Percentiles rank a stretch among this genome's conserved stretches.
Evolutionary conservation across 345 rosid genomes (phyloP).

Genomic region (Dimocarpus longan): DNA sequence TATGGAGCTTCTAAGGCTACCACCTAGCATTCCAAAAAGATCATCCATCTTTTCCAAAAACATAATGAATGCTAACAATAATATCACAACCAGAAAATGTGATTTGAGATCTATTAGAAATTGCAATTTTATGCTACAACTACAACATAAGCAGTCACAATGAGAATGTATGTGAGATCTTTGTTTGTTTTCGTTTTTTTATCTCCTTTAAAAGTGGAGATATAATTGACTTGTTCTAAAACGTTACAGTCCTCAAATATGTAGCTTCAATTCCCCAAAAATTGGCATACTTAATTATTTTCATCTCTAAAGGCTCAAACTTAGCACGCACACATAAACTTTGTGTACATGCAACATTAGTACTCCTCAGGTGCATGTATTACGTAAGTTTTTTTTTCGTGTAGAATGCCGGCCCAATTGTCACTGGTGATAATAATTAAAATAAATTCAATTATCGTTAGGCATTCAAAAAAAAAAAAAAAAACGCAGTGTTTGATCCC

Average conservation of each 20-base stretch:
- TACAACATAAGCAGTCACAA: background rate
- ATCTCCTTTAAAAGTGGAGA: slow-evolving; percentile 29
- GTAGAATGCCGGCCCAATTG: too few species aligned
- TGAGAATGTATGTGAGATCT: background rate
- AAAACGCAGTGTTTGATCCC: too few species aligned
- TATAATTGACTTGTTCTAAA: slow-evolving; percentile 25
- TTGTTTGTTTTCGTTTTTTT: background rate
- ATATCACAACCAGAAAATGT: background rate
- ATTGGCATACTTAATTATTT: too few species aligned
- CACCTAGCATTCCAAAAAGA: slow-evolving; percentile 44
- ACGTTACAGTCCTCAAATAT: background rate
- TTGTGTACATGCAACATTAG: too few species aligned
- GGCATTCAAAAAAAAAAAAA: too few species aligned
- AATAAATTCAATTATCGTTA: too few species aligned
- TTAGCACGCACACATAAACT: too few species aligned
- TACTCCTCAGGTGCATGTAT: too few species aligned
- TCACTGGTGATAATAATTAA: too few species aligned
- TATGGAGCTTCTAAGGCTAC: slow-evolving; percentile 55
- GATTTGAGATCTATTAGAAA: background rate
- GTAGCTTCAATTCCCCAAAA: background rate
- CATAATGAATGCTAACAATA: background rate
- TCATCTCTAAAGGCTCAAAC: background rate
- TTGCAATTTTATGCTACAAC: background rate
- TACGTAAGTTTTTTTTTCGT: too few species aligned
- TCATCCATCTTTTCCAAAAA: slow-evolving; percentile 44